Conservation (phyloP, 768 basidiomycete genomes). For the Leccinum uliginosum region DNA sequence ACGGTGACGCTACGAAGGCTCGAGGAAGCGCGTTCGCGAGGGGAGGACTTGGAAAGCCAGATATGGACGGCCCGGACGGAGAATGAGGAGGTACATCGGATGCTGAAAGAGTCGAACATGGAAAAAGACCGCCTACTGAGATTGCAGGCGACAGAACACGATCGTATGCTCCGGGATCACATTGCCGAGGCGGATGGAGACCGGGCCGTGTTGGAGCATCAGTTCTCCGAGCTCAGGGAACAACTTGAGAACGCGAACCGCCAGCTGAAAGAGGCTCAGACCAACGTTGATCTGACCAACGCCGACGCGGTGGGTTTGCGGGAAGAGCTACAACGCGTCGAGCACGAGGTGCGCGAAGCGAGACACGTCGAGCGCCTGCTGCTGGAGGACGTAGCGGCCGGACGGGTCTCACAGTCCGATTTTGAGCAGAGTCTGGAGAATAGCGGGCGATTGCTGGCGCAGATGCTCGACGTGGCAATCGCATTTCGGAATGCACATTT, state of each 20-base stretch:
- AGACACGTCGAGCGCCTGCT: constrained; percentile 64
- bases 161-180: constrained; percentile 74
- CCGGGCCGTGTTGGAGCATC: constrained; percentile 86
- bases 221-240: constrained; percentile 69
- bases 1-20: constrained; percentile 64
- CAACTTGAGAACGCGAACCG: constrained; percentile 56
- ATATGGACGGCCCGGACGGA: constrained; percentile 67
- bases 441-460: constrained; percentile 66
- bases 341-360: constrained; percentile 66
- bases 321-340: constrained; percentile 68
- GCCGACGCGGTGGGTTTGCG: constrained; percentile 65
- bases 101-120: constrained; percentile 59
- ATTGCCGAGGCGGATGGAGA: constrained; percentile 93
- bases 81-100: constrained; percentile 59
- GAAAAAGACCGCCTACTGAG: constrained; percentile 80
- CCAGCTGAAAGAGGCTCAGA: constrained; percentile 58
- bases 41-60: constrained; percentile 73
- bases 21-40: constrained; percentile 69
- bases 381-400: constrained; percentile 69
- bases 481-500: constrained; percentile 73
- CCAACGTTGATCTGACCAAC: constrained; percentile 59
- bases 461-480: constrained; percentile 77
- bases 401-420: constrained; percentile 61
- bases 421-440: constrained; percentile 66
- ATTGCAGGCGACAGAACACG: constrained; percentile 66